A percentile compares a stretch with the other conserved stretches of the same genome.
Conservation (phyloP, 2,329 filamentous ascomycete species). For the Cordyceps farinosa region DNA sequence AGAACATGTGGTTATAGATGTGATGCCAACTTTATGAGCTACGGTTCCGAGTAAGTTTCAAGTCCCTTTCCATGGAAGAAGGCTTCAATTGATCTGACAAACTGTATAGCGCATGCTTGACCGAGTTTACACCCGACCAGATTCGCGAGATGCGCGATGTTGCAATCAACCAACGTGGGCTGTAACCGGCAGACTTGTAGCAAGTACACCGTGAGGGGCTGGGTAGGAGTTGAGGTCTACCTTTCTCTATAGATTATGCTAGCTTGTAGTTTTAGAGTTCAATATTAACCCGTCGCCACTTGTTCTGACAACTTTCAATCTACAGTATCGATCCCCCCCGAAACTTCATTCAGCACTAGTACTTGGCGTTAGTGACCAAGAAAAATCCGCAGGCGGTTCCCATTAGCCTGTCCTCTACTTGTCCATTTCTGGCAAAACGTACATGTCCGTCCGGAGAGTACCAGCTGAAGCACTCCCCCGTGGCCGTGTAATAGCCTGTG, state of each 20-base stretch:
- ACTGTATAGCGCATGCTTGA: neutral
- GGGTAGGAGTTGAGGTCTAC: neutral
- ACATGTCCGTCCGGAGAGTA: slow-evolving; percentile 12
- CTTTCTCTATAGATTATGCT: no score
- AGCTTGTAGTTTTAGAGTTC: no score
- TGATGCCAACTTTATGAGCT: neutral
- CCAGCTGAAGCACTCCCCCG: slow-evolving; percentile 11
- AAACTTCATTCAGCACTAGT: neutral
- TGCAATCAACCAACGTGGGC: neutral
- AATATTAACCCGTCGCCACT: no score
- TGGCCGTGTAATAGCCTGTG: neutral
- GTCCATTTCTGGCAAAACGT: neutral
- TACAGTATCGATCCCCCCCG: no score
- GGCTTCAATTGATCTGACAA: neutral
- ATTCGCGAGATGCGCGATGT: neutral
- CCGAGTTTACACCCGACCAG: neutral
- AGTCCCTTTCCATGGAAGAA: no score
- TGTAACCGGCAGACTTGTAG: neutral
- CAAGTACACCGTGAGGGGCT: neutral
- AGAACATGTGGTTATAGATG: neutral
- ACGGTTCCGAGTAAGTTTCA: neutral
- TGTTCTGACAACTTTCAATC: no score
- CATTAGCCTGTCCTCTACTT: no score
- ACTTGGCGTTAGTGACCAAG: neutral
- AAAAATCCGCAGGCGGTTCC: neutral